Base-by-base conservation (phyloP, 2,329 filamentous ascomycete genomes). In the Rutstroemia sp. region DNA sequence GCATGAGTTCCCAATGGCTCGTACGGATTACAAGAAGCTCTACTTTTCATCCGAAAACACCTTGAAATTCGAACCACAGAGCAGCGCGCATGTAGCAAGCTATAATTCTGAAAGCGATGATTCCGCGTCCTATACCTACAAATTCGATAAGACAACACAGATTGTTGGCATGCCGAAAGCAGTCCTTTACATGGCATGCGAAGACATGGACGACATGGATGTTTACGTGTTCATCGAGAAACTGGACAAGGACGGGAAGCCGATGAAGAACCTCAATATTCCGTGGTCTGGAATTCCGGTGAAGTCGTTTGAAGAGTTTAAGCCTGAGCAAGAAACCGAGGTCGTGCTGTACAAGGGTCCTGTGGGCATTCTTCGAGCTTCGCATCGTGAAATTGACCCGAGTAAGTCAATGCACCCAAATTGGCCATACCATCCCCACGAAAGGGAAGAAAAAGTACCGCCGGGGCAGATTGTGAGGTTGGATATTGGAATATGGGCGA, bases 161-260 rank as follows among this genome's bases (percentile, higher is more conserved):
- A 61, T 79, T 1, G 71, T 76, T n/a, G 77, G 76, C 1, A 64
- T 76, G 0, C 70, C 76, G 7, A 78, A 78, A 61, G 74, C 75
- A 0, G 63, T 73, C 0, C 63, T 80, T 0, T 76, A 75, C 65
- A 73, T 78, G 67, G 75, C 72, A 0, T 73, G 70, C 56, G 62
- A 67, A 2, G 68, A 71, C 12, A 63, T 66, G 14, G 69, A 78
- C 50, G 77, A 78, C 57, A 71, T 78, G 57, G 71, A 68, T 23
- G 70, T 77, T 1, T 78, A 72, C 50, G 66, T 76, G 4, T 70
- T 73, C 7, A 52, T 79, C 3, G 68, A 74, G 6, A 79, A 79
- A 63, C 62, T 70, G 16, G 73, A 75, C 48, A 69, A 65, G 12
- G 61, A 73, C 4, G 75, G 76, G 1, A 74, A 75, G 16, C 59